Percentiles rank a stretch among this genome's conserved stretches.
phyloP scores from a whole-genome alignment of 129 eudicot species.

The carrot (Daucus carota) region DH1_v3.0 NC_030382.2:40080501-40081000 shows the following conservation, averaged over 20 bases:
- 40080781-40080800: neutral
- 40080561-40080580: neutral
- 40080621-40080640: neutral
- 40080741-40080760: no score
- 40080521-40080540: conserved; percentile 44
- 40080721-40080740: neutral
- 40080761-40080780: no score
- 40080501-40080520: conserved; percentile 34
- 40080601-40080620: neutral
- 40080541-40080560: neutral
- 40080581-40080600: neutral
- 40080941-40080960: neutral
- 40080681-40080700: neutral
- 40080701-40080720: neutral
- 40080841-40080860: neutral
- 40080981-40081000: neutral
- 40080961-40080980: neutral
- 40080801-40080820: neutral
- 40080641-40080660: neutral
- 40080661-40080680: neutral
- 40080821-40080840: no score
- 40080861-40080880: neutral
- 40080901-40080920: neutral
- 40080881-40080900: neutral
- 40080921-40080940: neutral